Base-by-base conservation (phyloP, 2,329 filamentous ascomycete species). In the Hypoxylon sp. region DNA sequence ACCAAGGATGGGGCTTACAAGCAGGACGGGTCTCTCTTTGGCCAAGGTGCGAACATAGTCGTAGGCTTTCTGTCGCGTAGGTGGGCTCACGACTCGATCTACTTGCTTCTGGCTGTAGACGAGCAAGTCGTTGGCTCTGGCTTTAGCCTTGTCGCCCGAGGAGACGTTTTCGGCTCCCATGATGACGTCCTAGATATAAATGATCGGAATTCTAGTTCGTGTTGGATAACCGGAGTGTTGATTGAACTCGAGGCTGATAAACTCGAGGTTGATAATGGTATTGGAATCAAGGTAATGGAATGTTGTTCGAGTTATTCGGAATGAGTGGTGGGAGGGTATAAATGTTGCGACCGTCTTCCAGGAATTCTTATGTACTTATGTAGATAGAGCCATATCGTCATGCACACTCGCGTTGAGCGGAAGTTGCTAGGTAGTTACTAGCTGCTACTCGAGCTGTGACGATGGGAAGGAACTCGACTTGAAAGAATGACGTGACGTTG, bases 11-110 rank as follows among this genome's bases (percentile, higher is more conserved):
- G 28, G 46, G 76, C 88, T 20, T 81, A 92, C 91, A 57, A 90
- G 88, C 44, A 93, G 79, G 65, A 92, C 79, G 2, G 92, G 92
- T 59, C 90, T 89, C 50, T 84, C 79, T 5, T 82, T 77, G 15
- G 89, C 87, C 71, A 91, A 90, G 4, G 79, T 74, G 34, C 81
- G 79, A 26, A 85, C 76, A 46, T 79, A 81, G 15, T 84, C 79
- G 69, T 88, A 82, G 43, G 86, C 81, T 58, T 82, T 80, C 65
- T 87, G 82, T 51, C 90, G 84, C 62, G 85, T 84, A 34, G 86
- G 79, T 0, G 89, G 88, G 46, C 87, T 84, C 44, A 92, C 80
- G 70, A 84, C 71, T 66, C 81, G 79, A 71, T 86, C 78, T 55
- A 84, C 69, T 56, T 81, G 80, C 59, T 76, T 78, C 62, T 80